These are phyloP conservation scores for Phytophthora aleatoria DNA, from an alignment of 352 stramenopile genomes.

Conservation along the genomic window DNA sequence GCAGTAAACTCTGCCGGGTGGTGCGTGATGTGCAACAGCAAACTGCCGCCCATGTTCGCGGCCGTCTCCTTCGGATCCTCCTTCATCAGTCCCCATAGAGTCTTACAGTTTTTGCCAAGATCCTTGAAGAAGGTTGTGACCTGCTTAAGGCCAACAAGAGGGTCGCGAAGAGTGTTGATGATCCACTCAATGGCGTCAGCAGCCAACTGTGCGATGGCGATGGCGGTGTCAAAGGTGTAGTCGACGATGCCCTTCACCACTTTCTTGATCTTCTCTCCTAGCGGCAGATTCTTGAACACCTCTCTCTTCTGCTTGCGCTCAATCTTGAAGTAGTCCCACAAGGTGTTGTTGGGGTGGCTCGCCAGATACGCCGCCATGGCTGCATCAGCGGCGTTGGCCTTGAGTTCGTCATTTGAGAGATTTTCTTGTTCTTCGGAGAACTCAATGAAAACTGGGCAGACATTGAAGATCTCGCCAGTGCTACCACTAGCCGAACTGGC, in stretches of 20 bases:
- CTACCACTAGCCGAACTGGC: slow-evolving; percentile 5
- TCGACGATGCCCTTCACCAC: slow-evolving; percentile 14
- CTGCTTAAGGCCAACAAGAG: slow-evolving; percentile 19
- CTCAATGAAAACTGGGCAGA: slow-evolving; percentile 23
- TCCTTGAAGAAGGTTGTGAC: slow-evolving; percentile 20
- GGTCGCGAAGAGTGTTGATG: slow-evolving; percentile 23
- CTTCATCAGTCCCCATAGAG: slow-evolving; percentile 20
- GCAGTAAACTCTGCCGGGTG: slow-evolving; percentile 31
- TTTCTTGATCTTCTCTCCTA: slow-evolving; percentile 21
- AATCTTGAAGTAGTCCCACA: slow-evolving; percentile 35
- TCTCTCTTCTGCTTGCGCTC: slow-evolving; percentile 20
- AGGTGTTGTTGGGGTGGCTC: slow-evolving; percentile 29
- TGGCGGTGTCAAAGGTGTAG: slow-evolving; percentile 18
- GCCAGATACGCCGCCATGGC: slow-evolving; percentile 26
- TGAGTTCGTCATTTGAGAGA: slow-evolving; percentile 21
- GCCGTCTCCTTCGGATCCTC: slow-evolving; percentile 24
- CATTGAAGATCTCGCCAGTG: slow-evolving; percentile 23
- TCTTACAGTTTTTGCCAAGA: slow-evolving; percentile 22
- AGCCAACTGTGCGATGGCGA: slow-evolving; percentile 13
- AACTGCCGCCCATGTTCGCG: slow-evolving; percentile 24
- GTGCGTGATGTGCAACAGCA: slow-evolving; percentile 29
- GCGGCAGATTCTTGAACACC: slow-evolving; percentile 15
- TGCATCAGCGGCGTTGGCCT: slow-evolving; percentile 22
- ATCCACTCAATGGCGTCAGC: slow-evolving; percentile 22
- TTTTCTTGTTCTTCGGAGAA: slow-evolving; percentile 24